Percentiles rank a stretch among this genome's conserved stretches.
Evolutionary conservation across 2,329 filamentous ascomycete species (phyloP).

Genomic region (Penicillium sp.): DNA sequence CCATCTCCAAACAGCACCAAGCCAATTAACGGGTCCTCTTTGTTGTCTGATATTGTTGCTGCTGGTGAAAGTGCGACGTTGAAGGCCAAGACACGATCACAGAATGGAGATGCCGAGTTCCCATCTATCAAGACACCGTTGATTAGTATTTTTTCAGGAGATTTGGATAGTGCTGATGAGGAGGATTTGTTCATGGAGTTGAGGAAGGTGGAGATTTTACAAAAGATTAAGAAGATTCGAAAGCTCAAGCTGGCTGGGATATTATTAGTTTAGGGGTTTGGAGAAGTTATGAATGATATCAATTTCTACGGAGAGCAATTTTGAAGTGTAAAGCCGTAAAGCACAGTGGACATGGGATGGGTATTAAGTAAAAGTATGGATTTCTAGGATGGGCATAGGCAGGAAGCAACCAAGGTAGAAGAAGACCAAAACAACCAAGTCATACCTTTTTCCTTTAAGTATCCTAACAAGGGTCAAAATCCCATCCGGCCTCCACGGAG

Average conservation of each 20-base stretch:
- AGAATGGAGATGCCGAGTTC: conserved; percentile 16
- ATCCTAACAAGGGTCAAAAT: background rate
- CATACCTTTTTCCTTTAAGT: background rate
- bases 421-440: too few relatives aligned
- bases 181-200: conserved; percentile 38
- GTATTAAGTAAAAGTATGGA: background rate
- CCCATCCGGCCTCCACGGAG: background rate
- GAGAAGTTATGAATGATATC: background rate
- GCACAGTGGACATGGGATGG: too few relatives aligned
- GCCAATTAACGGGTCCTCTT: background rate
- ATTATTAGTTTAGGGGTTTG: conserved; percentile 7
- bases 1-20: background rate
- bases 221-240: conserved; percentile 32
- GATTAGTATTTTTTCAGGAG: conserved; percentile 25
- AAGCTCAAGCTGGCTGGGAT: conserved; percentile 22
- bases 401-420: background rate
- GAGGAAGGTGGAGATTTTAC: conserved; percentile 36
- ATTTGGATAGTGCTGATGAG: conserved; percentile 36
- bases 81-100: conserved; percentile 9
- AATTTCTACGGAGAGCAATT: background rate
- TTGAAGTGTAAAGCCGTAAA: background rate
- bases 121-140: conserved; percentile 14
- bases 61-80: background rate
- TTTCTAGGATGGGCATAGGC: background rate
- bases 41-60: conserved; percentile 14